Base-by-base conservation (phyloP, 1,139 yeast genomes). In the Kodamaea fungicola region DNA sequence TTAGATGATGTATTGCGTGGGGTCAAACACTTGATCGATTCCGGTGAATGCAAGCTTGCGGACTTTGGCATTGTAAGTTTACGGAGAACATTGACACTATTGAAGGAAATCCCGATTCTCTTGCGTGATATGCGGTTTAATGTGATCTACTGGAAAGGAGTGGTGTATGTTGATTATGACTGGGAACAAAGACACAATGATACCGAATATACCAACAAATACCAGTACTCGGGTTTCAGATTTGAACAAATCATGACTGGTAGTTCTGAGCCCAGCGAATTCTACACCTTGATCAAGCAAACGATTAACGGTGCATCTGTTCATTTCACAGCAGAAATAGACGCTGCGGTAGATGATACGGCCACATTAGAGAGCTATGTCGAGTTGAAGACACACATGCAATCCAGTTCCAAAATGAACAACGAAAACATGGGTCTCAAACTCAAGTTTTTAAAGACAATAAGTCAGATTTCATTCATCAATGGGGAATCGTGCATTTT, bases 301-400 rank as follows among this genome's bases (percentile, higher is more conserved):
- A 32, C 33, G 1, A 39, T 52, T 6, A 41, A 36, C 23, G 43
- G 38, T 4, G 41, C 39, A 7, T 45, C 49, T 4, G 34, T 57
- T 3, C 38, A 43, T 12, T 55, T 49, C 34, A 48, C 59, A 6
- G 61, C 63, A 3, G 63, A 58, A 38, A 50, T 58, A 8, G 62
- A 58, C 42, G 48, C 56, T 28, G 42, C 50, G 6, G 33, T 27
- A 10, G 39, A 21, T 6, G 41, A 29, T n/a, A 28, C 28, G 3
- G 24, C 45, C 4, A 51, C 47, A 2, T 32, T 43, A n/a, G 35
- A 28, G 3, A 43, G 42, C 32, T 56, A 51, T 34, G 53, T 57
- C 2, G 62, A 58, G 35, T 42, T 58, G 32, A 58, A 58, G 32
- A 55, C 62, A 1, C 61, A 55, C 39, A 37, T 35, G 24, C 33